Percentiles rank a stretch among this genome's conserved stretches.
Conservation (phyloP, 352 stramenopile species). For the Blastocystis sp. region DNA sequence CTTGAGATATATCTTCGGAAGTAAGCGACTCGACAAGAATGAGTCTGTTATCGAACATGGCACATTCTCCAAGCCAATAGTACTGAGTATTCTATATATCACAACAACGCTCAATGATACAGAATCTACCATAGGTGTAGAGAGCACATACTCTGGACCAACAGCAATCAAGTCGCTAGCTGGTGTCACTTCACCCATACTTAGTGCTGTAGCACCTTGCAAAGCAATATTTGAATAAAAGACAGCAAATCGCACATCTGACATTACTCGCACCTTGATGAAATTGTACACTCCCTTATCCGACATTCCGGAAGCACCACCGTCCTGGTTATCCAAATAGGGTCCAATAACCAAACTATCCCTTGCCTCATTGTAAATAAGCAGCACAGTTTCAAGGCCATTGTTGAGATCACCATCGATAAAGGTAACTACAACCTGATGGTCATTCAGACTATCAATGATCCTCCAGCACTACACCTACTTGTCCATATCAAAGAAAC, state of each 20-base stretch:
- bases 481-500: constrained; percentile 63
- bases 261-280: constrained; percentile 50
- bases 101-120: not conserved
- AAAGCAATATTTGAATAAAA: constrained; percentile 53
- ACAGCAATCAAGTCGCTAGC: constrained; percentile 50
- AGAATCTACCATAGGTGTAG: constrained; percentile 11
- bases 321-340: constrained; percentile 61
- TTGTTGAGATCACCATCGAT: constrained; percentile 57
- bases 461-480: not conserved
- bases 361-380: constrained; percentile 18
- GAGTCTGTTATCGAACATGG: not conserved
- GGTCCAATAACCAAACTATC: constrained; percentile 55
- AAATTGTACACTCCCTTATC: constrained; percentile 50
- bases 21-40: constrained; percentile 35
- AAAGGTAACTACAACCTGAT: constrained; percentile 53
- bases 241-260: constrained; percentile 30
- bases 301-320: constrained; percentile 16
- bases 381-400: constrained; percentile 40
- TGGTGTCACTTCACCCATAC: constrained; percentile 52
- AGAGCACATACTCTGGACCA: constrained; percentile 51
- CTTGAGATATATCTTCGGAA: not conserved
- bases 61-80: constrained; percentile 33
- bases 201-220: constrained; percentile 10
- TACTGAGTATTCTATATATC: constrained; percentile 46
- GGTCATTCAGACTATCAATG: constrained; percentile 40